Base-by-base conservation (phyloP, 2,329 filamentous ascomycete species). In the Gremmenia infestans region DNA sequence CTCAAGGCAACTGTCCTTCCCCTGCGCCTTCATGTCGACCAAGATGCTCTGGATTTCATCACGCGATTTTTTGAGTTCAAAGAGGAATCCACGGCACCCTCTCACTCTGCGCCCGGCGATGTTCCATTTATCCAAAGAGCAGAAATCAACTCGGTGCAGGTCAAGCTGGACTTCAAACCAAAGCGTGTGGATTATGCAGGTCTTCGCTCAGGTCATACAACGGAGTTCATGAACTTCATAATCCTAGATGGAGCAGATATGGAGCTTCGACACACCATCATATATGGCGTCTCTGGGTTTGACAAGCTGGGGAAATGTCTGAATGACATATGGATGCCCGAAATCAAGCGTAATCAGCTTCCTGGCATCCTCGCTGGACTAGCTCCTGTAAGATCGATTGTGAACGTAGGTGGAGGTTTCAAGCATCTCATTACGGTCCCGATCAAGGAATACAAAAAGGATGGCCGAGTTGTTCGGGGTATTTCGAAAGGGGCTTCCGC, bases 191-290 rank as follows among this genome's bases (percentile, higher is more conserved):
- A 99, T 71, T 99, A 99, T 65, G 89, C 86, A 0, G 92, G 92
- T 3, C 81, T 99, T 3, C 86, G 92, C 25, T 97, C 94, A 1
- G 94, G 94, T 1, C 91, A 90, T 63, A 97, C 94, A 0, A 96
- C 91, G 0, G 94, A 99, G 71, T 96, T 99, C 67, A 97, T 97
- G 92, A 99, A 99, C 71, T 97, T 99, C 70, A 81, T 99, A 61
- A 89, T 93, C 14, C 81, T 99, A 1, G 94, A 99, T 64, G 87
- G 89, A 62, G 86, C 94, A 2, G 86, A 93, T 58, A 88, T 99
- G 80, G 82, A 88, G 6, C 80, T 99, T 52, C 83, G 89, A 12
- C 92, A 93, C 69, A 88, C 89, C 25, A 97, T 99, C 63, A 84
- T 97, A 37, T 97, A 97, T 64, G 94, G 95, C 28, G 83, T 96